Base-by-base conservation (phyloP, 1,284 basidiomycete genomes). In the Cystobasidium slooffiae region DNA sequence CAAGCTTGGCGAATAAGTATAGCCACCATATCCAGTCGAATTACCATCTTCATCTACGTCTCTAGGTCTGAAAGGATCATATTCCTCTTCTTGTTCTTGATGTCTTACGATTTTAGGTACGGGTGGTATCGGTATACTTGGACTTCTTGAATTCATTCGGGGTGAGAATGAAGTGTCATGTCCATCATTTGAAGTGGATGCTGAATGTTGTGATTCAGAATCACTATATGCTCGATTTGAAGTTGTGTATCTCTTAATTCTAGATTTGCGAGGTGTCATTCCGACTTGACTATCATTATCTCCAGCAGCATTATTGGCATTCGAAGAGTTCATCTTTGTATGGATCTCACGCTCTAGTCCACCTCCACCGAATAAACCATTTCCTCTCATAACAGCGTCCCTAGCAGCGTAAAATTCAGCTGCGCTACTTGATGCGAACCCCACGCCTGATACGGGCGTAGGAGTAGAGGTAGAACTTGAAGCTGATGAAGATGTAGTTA, bases 331-430 rank as follows among this genome's bases (percentile, higher is more conserved):
- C 56, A 65, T 51, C 53, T 73, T 73, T 22, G 61, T 44, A 6
- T 64, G 31, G 18, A 73, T 61, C 22, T 73, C 70, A 16, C 70
- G 49, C 44, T 73, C 70, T 18, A 73, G 52, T 43, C 70, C 70
- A n/a, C 70, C 70, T 22, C 70, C 70, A 1, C 61, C 61, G 44
- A 73, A 73, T 10, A 66, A 39, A 39, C 63, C 58, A 44, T 66
- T 66, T 12, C 70, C 70, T 31, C 53, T 41, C 66, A 68, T 43
- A 18, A 62, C 70, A 16, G 70, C 70, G 51, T 73, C 70, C 56
- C 70, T 52, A 10, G 70, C 70, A 18, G 70, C 70, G 53, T 73
- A 73, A 43, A 73, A 73, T 20, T 59, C 61, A 39, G 70, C 70
- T 41, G 70, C 70, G 31, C 62, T 56, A 8, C 62, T 47, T 6